These are phyloP conservation scores for Haematococcus sp. DNA, from an alignment of 139 green algal genomes.

Conservation along the genomic window DNA sequence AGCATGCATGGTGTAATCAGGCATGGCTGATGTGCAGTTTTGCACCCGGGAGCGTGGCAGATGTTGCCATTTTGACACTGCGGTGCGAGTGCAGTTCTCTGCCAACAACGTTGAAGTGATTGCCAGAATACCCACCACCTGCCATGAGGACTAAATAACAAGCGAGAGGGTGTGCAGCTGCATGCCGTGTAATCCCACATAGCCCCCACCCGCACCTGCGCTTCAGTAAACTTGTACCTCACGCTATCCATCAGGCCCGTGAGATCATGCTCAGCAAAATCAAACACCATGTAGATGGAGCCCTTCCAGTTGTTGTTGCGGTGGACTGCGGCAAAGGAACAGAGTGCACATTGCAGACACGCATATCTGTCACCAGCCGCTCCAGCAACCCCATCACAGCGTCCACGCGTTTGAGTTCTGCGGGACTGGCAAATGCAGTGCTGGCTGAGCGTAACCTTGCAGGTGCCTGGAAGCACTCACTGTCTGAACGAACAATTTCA, in stretches of 20 bases:
- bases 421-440: no score
- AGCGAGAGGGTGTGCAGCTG: neutral
- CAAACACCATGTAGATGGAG: slow-evolving; percentile 99
- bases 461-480: no score
- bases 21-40: no score
- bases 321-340: slow-evolving; percentile 47
- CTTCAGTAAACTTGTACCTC: slow-evolving; percentile 62
- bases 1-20: no score
- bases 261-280: slow-evolving; percentile 99
- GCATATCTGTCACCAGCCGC: neutral
- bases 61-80: no score
- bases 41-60: no score
- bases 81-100: no score
- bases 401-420: no score
- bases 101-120: no score
- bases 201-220: slow-evolving; percentile 46
- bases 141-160: neutral
- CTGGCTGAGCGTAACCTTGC: no score
- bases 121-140: no score
- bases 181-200: no score
- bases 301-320: slow-evolving; percentile 88
- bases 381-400: neutral
- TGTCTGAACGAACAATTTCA: slow-evolving; percentile 91
- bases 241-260: slow-evolving; percentile 86
- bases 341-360: neutral